Evolutionary conservation across 208 protist species (phyloP), one percentile per base, ranked within the genome.

Genomic region (Acanthamoeba culbertsoni): DNA sequence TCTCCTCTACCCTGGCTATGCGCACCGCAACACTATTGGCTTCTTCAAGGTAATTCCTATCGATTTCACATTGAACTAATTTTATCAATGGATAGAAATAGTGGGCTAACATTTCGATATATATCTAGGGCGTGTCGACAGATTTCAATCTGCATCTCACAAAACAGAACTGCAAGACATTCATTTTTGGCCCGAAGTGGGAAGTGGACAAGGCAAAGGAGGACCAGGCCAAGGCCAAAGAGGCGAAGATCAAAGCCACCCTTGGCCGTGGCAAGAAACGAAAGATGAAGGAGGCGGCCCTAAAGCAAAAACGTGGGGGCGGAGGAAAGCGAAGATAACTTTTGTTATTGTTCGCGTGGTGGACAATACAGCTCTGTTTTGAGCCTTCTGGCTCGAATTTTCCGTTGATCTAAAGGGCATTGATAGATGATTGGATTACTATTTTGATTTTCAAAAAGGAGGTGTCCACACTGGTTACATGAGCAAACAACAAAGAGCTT

Each of bases 81-180:
- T 59, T 59, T 23, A 23, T 14, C 51, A 23, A n/a, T n/a, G 14
- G 51, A 23, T 23, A 59, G 23, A 59, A n/a, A 14, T 59, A n/a
- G 51, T n/a, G 14, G 14, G 16, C 51, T n/a, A 59, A 59, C 51
- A 59, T 23, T 14, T 59, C 23, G n/a, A n/a, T 59, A 59, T 23
- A n/a, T 59, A 23, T 23, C 23, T 23, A 59, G 68, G 68, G 68
- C 35, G 68, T 79, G 68, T 79, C 68, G 35, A 79, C 35, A 12
- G 68, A 79, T 42, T 48, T n/a, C 68, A 79, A 79, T 20, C 68
- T 51, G 26, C 40, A 79, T 26, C 68, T 79, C 68, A 79, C 68
- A 7, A 43, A 48, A 20, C 68, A 79, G 68, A 79, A 79, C 68
- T 79, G 68, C 68, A 79, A 79, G 68, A 79, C 68, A 14, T 79